These are phyloP conservation scores for Pseudogymnoascus verrucosus DNA, from an alignment of 2,329 filamentous ascomycete species.

Conservation along the genomic window DNA sequence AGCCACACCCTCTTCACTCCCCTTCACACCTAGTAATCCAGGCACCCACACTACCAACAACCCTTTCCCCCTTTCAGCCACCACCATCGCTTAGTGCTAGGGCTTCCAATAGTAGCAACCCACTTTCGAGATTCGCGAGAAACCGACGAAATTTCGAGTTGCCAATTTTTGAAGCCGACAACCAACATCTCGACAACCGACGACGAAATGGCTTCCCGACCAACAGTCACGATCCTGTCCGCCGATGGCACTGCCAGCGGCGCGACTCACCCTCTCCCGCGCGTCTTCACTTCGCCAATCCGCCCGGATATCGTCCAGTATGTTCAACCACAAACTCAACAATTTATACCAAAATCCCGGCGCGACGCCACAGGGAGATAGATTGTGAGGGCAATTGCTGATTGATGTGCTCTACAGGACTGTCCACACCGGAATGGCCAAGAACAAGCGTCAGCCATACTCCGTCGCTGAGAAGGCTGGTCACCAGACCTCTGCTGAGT, in stretches of 20 bases:
- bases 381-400: slow-evolving; percentile 1
- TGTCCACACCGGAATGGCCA: slow-evolving; percentile 97
- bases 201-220: slow-evolving; percentile 74
- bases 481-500: slow-evolving; percentile 99
- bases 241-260: slow-evolving; percentile 90
- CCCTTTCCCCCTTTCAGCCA: neutral
- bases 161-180: slow-evolving; percentile 16
- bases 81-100: slow-evolving; percentile 7
- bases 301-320: slow-evolving; percentile 98
- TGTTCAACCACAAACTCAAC: slow-evolving; percentile 28
- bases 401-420: slow-evolving; percentile 35
- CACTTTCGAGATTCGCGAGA: slow-evolving; percentile 9
- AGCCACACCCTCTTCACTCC: neutral
- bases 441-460: slow-evolving; percentile 99
- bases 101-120: slow-evolving; percentile 7
- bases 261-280: slow-evolving; percentile 83
- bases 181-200: slow-evolving; percentile 17
- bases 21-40: neutral
- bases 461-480: slow-evolving; percentile 99
- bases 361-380: neutral
- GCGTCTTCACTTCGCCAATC: slow-evolving; percentile 96
- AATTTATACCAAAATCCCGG: neutral
- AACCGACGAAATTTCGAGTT: slow-evolving; percentile 10
- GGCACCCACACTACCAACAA: neutral
- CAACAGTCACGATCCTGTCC: slow-evolving; percentile 94